Base-by-base conservation (phyloP, 768 basidiomycete genomes). In the Termitomyces sp. region DNA sequence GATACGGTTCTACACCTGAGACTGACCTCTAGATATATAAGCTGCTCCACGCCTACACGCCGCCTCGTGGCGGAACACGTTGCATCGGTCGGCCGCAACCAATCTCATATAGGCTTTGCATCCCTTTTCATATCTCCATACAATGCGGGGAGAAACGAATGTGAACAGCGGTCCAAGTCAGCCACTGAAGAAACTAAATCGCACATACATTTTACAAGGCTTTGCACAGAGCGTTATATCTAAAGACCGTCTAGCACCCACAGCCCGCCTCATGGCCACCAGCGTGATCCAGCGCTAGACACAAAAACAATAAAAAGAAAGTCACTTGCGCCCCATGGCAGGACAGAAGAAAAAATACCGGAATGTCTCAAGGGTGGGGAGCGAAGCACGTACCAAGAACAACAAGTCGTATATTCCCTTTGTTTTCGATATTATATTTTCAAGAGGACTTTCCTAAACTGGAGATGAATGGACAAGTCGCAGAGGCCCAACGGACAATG, bases 11-110 rank as follows among this genome's bases (percentile, higher is more conserved):
- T n/a, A n/a, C 19, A 21, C 6, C 23, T n/a, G 34, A 37, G 25
- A 19, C 25, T 51, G 50, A 40, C 50, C 50, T 51, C 50, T 17
- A 19, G 37, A 28, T 51, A 51, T 51, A 51, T 51, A 51, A 14
- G n/a, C 44, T n/a, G 19, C 9, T n/a, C 17, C n/a, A 51, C 50
- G 35, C 50, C 50, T 51, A 40, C 50, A 40, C n/a, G 28, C 50
- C 37, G 3, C 50, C 50, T 51, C 50, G 21, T 40, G 50, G 35
- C 37, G 39, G 6, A 25, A 39, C 50, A 51, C 50, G 50, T 51
- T 51, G 37, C 16, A 4, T 50, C 23, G 27, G 11, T 28, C 35
- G 27, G 11, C 11, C 5, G 5, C 50, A 39, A n/a, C n/a, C n/a
- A n/a, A n/a, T n/a, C 14, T 1, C 14, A 19, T 11, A 25, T 6